Base-by-base conservation (phyloP, 2,329 filamentous ascomycete species). In the Cryphonectria japonica region DNA sequence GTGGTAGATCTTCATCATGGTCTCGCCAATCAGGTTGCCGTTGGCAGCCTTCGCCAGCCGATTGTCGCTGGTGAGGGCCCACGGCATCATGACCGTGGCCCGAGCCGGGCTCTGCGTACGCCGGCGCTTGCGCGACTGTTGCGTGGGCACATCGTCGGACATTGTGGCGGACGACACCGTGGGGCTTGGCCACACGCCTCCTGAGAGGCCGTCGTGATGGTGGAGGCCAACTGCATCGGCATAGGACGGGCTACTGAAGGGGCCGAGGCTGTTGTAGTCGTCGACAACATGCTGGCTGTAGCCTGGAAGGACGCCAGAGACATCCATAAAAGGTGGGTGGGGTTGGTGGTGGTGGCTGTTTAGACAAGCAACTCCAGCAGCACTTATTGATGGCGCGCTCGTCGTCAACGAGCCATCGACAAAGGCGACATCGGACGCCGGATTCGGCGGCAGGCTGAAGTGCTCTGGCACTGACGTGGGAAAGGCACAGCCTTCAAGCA, bases 1-100 rank as follows among this genome's bases (percentile, higher is more conserved):
- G 73, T 87, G 85, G 75, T 87, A 88, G 46, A 87, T 83, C 61
- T 80, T 81, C 66, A 87, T 77, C 26, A 87, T 77, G 19, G 78
- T 81, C 57, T 83, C 79, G 0, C 82, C 82, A 69, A 86, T 81
- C 37, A 83, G 79, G 57, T 74, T 70, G 39, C 75, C 78, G 63
- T 83, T 81, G 1, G 76, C 76, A 0, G 71, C 73, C 1, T 73
- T 61, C 9, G 78, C 76, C 72, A 82, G 76, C 34, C 70, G 50
- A 34, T 60, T 43, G 9, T 61, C 66, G 7, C 64, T 46, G 37
- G 52, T 34, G n/a, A 69, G 22, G 16, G 66, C 69, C 69, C 66
- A 71, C 22, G 39, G 50, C 50, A 61, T 16, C n/a, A 39, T 29
- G 29, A 66, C 14, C 22, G 63, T 32, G 11, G 37, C 13, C 13